Conservation (phyloP, 768 basidiomycete genomes). For the Mycena olivaceomarginata region DNA sequence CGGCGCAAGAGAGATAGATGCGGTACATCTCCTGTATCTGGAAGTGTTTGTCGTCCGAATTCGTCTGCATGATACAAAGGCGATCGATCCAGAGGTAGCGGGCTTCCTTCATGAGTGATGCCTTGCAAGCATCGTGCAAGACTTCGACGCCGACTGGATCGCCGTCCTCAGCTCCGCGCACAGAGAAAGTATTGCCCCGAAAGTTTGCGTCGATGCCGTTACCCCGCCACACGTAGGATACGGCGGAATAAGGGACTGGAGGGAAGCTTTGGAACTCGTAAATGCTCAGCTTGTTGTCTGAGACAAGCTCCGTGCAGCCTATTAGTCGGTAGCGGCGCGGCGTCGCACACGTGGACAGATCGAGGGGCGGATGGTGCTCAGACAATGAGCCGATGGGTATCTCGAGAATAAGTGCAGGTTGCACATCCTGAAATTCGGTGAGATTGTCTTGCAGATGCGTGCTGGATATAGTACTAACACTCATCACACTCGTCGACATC, state of each 20-base stretch:
- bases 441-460: slow-evolving; percentile 3
- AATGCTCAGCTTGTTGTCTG: not conserved
- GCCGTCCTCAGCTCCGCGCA: not conserved
- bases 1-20: not conserved
- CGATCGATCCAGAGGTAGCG: not conserved
- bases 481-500: not conserved
- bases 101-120: not conserved
- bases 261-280: not conserved
- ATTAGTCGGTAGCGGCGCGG: not conserved
- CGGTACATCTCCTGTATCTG: not conserved
- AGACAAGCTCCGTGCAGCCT: not conserved
- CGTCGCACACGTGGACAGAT: not conserved
- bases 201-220: not conserved
- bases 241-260: not conserved
- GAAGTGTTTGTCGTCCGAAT: not conserved
- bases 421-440: slow-evolving; percentile 3
- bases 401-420: not conserved
- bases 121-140: not conserved
- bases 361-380: not conserved
- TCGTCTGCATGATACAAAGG: slow-evolving; percentile 2
- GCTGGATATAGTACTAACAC: not conserved
- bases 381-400: not conserved
- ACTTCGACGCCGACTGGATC: slow-evolving; percentile 1
- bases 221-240: slow-evolving; percentile 4
- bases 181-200: not conserved